Conservation (phyloP, 306 rosid species). For the Gleditsia sinensis region DNA sequence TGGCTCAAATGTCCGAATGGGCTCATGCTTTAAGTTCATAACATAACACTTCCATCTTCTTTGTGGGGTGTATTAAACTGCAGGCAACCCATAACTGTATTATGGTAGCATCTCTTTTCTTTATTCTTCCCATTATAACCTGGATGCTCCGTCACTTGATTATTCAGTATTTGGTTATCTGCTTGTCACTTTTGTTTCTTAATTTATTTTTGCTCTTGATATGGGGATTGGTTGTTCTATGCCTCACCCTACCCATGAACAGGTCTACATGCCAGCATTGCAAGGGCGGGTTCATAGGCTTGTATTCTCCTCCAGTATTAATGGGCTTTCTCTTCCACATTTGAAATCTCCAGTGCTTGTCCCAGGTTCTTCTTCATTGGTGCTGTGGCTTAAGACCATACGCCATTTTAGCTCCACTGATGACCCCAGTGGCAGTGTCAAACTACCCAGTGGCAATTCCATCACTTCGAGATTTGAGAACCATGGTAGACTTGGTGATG, state of each 20-base stretch:
- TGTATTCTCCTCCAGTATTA: conserved; percentile 30
- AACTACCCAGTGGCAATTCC: neutral
- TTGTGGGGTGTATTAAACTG: neutral
- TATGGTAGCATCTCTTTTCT: neutral
- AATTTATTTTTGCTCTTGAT: neutral
- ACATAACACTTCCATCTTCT: neutral
- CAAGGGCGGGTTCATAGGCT: conserved; percentile 35
- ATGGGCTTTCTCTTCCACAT: conserved; percentile 30
- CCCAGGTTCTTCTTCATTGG: neutral
- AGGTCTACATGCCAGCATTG: conserved; percentile 43
- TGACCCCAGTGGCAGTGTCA: conserved; percentile 21
- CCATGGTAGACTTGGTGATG: conserved; percentile 5
- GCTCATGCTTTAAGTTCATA: neutral
- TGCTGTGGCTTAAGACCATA: conserved; percentile 27
- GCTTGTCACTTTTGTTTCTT: neutral
- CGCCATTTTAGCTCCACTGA: conserved; percentile 48
- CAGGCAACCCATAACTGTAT: neutral
- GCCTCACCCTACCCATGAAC: conserved; percentile 20
- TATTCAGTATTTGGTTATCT: neutral
- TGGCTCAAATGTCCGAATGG: neutral
- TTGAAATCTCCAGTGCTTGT: conserved; percentile 24
- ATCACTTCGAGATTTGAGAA: conserved; percentile 40
- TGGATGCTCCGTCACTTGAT: conserved; percentile 5
- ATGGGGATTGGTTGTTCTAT: conserved; percentile 21
- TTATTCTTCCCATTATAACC: neutral